Evolutionary conservation across 148 eudicot genomes (phyloP).

Genomic region (Chenopodium suecicum): DNA sequence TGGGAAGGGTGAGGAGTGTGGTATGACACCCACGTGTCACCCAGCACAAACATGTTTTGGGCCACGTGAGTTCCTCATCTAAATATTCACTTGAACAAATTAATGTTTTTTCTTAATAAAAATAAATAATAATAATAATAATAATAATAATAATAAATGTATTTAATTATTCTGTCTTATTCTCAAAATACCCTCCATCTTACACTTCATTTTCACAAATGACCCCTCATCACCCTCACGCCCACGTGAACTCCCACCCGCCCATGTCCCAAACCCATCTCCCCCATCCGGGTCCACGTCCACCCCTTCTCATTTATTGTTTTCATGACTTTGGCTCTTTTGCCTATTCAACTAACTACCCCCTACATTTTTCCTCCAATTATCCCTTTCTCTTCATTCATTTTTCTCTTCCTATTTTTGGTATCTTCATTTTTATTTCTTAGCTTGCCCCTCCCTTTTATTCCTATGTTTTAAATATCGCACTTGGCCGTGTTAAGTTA

Average conservation of each 20-base stretch:
- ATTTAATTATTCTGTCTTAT: not conserved
- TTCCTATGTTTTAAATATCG: too few relatives aligned
- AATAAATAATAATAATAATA: too few relatives aligned
- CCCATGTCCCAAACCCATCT: constrained; percentile 1
- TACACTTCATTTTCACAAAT: constrained; percentile 9
- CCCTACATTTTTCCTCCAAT: too few relatives aligned
- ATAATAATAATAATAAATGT: too few relatives aligned
- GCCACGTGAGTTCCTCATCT: constrained; percentile 27
- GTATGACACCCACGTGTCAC: constrained; percentile 32
- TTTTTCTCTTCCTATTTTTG: too few relatives aligned
- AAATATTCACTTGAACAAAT: not conserved
- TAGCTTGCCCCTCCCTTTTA: too few relatives aligned
- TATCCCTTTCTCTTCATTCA: too few relatives aligned
- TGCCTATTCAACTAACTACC: too few relatives aligned
- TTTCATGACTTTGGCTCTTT: not conserved
- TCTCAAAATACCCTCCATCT: not conserved
- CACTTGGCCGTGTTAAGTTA: too few relatives aligned
- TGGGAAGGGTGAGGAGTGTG: constrained; percentile 11
- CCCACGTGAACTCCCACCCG: constrained; percentile 31
- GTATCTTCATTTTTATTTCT: too few relatives aligned
- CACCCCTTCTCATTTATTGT: not conserved
- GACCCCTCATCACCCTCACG: not conserved
- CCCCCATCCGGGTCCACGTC: not conserved
- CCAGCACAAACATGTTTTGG: constrained; percentile 25
- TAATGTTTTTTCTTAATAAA: not conserved